Evolutionary conservation across 768 basidiomycete species (phyloP).

Genomic region (Kwoniella pini): DNA sequence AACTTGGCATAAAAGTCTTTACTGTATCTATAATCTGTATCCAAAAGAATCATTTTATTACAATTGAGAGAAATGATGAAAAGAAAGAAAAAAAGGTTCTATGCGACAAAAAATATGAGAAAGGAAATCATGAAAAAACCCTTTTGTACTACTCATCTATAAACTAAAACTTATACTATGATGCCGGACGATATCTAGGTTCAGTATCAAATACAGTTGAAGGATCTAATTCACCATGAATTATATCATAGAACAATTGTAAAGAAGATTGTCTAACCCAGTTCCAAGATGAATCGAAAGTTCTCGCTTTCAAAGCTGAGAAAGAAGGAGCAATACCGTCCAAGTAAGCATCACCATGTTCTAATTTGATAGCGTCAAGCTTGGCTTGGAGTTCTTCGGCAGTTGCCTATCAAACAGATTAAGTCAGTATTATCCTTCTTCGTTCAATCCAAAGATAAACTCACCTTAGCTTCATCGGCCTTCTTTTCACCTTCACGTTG

Average conservation of each 20-base stretch:
- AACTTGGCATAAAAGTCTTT: background rate
- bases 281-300: conserved; percentile 99
- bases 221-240: conserved; percentile 66
- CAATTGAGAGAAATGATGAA: too few relatives aligned
- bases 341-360: conserved; percentile 91
- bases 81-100: too few relatives aligned
- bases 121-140: too few relatives aligned
- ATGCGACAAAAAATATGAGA: too few relatives aligned
- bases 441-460: conserved; percentile 42
- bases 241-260: conserved; percentile 97
- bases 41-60: too few relatives aligned
- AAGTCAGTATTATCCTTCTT: conserved; percentile 14
- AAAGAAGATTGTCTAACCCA: conserved; percentile 98
- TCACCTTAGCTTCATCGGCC: conserved; percentile 82
- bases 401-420: conserved; percentile 20
- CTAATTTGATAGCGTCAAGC: conserved; percentile 81
- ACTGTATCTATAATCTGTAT: too few relatives aligned
- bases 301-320: conserved; percentile 92
- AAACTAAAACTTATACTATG: too few relatives aligned
- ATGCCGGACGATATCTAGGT: conserved; percentile 17
- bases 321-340: conserved; percentile 94
- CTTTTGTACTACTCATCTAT: too few relatives aligned
- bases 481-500: conserved; percentile 88
- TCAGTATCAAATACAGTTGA: conserved; percentile 43
- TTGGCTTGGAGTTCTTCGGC: conserved; percentile 69